Base-by-base conservation (phyloP, 257 asterid genomes). In the Vinca minor region DNA sequence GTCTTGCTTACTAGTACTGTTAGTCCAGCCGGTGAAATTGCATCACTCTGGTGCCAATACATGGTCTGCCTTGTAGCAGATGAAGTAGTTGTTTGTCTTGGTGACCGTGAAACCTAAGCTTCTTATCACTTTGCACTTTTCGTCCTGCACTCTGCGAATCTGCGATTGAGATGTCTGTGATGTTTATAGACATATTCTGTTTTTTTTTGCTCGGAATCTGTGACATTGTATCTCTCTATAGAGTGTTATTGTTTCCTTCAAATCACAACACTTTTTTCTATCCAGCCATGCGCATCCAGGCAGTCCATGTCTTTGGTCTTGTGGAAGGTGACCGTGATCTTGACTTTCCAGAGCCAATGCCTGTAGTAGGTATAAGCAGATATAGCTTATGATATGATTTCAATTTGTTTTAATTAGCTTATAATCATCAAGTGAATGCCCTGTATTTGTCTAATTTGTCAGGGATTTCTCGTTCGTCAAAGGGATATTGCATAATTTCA, bases 201-300 rank as follows among this genome's bases (percentile, higher is more conserved):
- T 21, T 14, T 18, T 50, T 48, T 21, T 50, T 1, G 11, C 2
- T 21, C 9, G 57, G 32, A 50, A 23, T 56, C 21, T 45, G 20
- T 18, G 17, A 49, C 31, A 15, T 49, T 34, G 6, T 29, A 21
- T 35, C 52, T 14, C 34, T 50, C 56, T 44, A 9, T 49, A 31
- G 20, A 21, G 32, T 55, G 9, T 41, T 52, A 28, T 9, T 45
- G 17, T 44, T 35, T 48, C 15, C 29, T 36, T 21, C 44, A 45
- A 34, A 26, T 35, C 20, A 35, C 58, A 46, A 18, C 7, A 26
- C 52, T 55, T 67, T 32, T 31, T 38, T 64, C 60, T 15, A 73
- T 82, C 73, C 86, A 89, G 98, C 83, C 98, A 92, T 81, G 98
- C 98, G 58, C 93, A 85, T 79, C 98, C 98, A 53, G 98, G 98